These are phyloP conservation scores for Podospora comata DNA, from an alignment of 495 filamentous ascomycete genomes.

Conservation along the genomic window DNA sequence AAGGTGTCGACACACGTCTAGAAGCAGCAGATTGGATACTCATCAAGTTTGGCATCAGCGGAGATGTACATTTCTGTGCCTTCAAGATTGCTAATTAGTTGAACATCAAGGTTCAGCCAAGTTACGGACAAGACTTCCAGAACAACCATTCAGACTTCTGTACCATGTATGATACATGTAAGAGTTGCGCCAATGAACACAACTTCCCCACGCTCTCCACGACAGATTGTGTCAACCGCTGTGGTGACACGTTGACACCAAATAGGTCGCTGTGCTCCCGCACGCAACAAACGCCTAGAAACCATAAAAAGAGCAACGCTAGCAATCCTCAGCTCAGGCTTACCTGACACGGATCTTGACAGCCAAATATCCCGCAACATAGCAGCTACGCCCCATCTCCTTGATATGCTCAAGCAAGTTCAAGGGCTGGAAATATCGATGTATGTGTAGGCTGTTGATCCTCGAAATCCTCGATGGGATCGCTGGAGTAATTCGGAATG, in stretches of 20 bases:
- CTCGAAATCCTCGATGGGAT: constrained; percentile 47
- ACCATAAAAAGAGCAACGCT: neutral
- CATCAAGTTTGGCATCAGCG: too few relatives aligned
- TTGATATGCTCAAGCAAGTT: constrained; percentile 11
- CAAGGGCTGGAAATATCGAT: constrained; percentile 25
- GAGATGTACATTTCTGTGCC: neutral
- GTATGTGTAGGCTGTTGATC: constrained; percentile 17
- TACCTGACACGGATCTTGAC: neutral
- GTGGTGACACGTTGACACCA: neutral
- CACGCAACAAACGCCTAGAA: neutral
- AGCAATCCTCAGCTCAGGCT: neutral
- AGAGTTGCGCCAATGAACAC: neutral
- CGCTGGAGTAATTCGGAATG: constrained; percentile 42
- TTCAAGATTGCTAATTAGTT: neutral
- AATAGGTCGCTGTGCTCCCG: neutral
- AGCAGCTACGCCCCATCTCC: neutral
- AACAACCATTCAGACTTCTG: neutral
- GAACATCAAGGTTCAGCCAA: neutral
- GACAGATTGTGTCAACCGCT: neutral
- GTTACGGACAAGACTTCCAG: neutral
- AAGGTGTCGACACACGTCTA: neutral
- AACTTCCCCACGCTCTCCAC: neutral
- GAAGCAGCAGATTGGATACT: too few relatives aligned
- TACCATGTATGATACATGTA: neutral
- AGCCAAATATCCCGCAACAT: neutral